A percentile compares a stretch with the other conserved stretches of the same genome.
Evolutionary conservation across 2,329 filamentous ascomycete genomes (phyloP).

Genomic region (Verticillium zaregamsianum): DNA sequence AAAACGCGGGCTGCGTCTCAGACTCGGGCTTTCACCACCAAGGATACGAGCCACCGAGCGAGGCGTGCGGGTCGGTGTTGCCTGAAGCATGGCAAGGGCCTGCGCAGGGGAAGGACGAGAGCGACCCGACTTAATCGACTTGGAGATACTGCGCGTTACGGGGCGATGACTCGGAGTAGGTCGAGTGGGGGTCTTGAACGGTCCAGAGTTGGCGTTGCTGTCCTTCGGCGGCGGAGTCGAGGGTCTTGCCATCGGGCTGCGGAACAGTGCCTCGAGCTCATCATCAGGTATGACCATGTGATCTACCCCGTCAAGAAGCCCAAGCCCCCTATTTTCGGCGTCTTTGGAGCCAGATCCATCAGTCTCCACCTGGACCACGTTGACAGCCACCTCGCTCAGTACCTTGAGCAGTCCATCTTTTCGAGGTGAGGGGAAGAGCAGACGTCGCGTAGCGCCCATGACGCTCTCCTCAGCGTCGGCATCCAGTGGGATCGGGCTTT

Average conservation of each 20-base stretch:
- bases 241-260: constrained; percentile 43
- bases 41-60: constrained; percentile 22
- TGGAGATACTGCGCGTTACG: constrained; percentile 57
- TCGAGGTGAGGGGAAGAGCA: constrained; percentile 74
- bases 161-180: constrained; percentile 57
- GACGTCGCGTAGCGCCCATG: constrained; percentile 56
- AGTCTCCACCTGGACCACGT: constrained; percentile 41
- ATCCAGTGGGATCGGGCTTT: constrained; percentile 52
- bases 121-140: constrained; percentile 46
- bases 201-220: constrained; percentile 38
- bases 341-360: constrained; percentile 32
- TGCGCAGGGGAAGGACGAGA: constrained; percentile 41
- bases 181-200: constrained; percentile 61
- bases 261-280: constrained; percentile 63
- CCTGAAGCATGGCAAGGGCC: constrained; percentile 31
- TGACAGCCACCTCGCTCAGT: constrained; percentile 53
- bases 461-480: constrained; percentile 41
- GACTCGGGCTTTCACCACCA: constrained; percentile 24
- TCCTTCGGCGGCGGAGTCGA: constrained; percentile 49
- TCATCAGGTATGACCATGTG: constrained; percentile 21
- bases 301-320: constrained; percentile 36
- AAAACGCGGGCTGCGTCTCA: constrained; percentile 38
- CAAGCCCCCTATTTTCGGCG: constrained; percentile 33
- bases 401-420: constrained; percentile 60
- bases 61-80: constrained; percentile 45